phyloP scores from a whole-genome alignment of 202 grass and related monocot species.

The Panicum hallii region DNA sequence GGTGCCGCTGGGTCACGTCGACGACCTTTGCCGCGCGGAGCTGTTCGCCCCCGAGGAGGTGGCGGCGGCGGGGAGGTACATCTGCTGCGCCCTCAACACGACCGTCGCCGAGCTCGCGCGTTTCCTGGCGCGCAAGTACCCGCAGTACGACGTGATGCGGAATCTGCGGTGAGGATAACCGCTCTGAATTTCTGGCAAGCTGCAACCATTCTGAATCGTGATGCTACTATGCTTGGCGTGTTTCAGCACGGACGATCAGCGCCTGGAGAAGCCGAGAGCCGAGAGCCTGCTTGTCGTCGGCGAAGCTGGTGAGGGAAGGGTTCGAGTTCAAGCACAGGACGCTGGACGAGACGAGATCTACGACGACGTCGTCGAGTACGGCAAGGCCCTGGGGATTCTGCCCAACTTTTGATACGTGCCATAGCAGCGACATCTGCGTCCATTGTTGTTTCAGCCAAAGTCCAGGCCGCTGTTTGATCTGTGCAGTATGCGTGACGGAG shows the following conservation, averaged over 20 bases:
- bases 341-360: conserved; percentile 71
- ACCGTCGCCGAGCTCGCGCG: conserved; percentile 46
- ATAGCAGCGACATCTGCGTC: too few species aligned
- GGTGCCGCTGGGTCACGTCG: conserved; percentile 29
- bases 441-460: too few species aligned
- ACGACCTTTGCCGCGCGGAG: conserved; percentile 78
- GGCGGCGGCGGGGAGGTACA: conserved; percentile 54
- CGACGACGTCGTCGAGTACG: conserved; percentile 61
- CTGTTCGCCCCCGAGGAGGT: conserved; percentile 61
- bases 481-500: too few species aligned
- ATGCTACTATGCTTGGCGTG: too few species aligned
- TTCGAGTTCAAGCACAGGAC: conserved; percentile 65
- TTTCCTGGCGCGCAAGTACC: conserved; percentile 58
- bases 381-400: conserved; percentile 54
- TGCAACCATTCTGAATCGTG: too few species aligned
- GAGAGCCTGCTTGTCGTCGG: conserved; percentile 54
- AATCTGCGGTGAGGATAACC: not conserved
- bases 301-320: conserved; percentile 64
- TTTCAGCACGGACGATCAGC: not conserved
- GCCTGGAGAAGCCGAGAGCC: conserved; percentile 26
- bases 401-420: not conserved
- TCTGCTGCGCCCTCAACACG: conserved; percentile 55
- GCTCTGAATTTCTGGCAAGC: too few species aligned
- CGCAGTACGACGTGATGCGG: conserved; percentile 52
- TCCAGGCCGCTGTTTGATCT: too few species aligned